These are phyloP conservation scores for Williopsis jadinii DNA, from an alignment of 1,139 yeast genomes.

Conservation along the genomic window DNA sequence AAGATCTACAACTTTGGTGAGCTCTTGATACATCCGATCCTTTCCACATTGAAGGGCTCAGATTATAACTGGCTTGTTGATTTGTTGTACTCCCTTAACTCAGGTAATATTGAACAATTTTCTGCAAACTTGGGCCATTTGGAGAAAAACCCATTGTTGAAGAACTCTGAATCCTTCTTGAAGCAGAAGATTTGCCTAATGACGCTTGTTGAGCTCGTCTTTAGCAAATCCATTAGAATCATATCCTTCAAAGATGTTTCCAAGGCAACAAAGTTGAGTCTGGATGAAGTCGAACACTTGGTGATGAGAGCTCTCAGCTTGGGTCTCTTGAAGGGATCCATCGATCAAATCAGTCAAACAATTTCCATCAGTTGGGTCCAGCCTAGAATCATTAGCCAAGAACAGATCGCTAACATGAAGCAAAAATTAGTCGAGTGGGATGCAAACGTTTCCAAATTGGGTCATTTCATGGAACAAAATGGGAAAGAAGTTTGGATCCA, in stretches of 20 bases:
- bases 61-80: conserved; percentile 69
- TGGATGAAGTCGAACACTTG: conserved; percentile 72
- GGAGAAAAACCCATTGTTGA: conserved; percentile 53
- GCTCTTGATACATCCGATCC: conserved; percentile 80
- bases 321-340: conserved; percentile 75
- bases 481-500: conserved; percentile 59
- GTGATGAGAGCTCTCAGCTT: conserved; percentile 88
- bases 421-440: conserved; percentile 75
- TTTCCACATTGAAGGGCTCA: conserved; percentile 44
- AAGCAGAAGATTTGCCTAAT: conserved; percentile 89
- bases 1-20: conserved; percentile 95
- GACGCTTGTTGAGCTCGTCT: conserved; percentile 84
- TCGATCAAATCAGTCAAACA: conserved; percentile 76
- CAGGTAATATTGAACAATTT: conserved; percentile 68
- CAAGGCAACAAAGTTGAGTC: conserved; percentile 58
- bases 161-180: conserved; percentile 56
- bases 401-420: conserved; percentile 73
- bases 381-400: conserved; percentile 81
- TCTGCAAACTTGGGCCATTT: conserved; percentile 39
- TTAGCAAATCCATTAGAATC: conserved; percentile 67
- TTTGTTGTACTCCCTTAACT: conserved; percentile 62
- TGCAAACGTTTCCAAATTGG: conserved; percentile 58
- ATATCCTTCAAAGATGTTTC: conserved; percentile 72
- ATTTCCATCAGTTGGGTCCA: conserved; percentile 91
- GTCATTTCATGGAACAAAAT: conserved; percentile 46